These are phyloP conservation scores for Elongisporangium senticosum DNA, from an alignment of 352 stramenopile species.

Conservation along the genomic window DNA sequence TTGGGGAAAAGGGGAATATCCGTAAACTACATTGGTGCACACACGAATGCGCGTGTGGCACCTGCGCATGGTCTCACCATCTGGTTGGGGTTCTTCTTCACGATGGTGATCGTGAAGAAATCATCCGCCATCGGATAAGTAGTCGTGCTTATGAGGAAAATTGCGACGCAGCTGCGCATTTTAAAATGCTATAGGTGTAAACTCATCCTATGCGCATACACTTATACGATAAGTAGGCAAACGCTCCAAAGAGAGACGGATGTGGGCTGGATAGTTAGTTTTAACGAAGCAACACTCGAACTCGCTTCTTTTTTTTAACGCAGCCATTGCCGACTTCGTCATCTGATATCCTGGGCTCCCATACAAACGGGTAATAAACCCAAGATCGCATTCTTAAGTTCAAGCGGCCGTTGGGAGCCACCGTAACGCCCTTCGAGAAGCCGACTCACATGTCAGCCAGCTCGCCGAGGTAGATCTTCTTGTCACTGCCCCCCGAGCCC, in stretches of 20 bases:
- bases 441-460: constrained; percentile 36
- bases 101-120: not conserved
- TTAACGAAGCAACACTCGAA: not conserved
- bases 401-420: not conserved
- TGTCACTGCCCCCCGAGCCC: constrained; percentile 82
- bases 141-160: not conserved
- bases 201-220: not conserved
- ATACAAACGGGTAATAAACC: no score
- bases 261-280: not conserved
- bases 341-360: not conserved
- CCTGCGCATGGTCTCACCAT: not conserved
- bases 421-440: not conserved
- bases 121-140: not conserved
- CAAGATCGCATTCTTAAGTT: not conserved
- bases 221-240: not conserved
- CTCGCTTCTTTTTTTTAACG: not conserved
- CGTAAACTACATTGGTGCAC: not conserved
- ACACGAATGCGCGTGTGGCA: not conserved
- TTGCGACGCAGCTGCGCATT: not conserved
- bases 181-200: not conserved
- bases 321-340: not conserved
- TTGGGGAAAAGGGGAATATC: not conserved
- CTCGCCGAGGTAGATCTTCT: constrained; percentile 82
- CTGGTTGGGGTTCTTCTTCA: not conserved
- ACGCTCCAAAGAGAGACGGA: not conserved